Evolutionary conservation across 2,329 filamentous ascomycete species (phyloP).

Genomic region (Diplodia scrobiculata): DNA sequence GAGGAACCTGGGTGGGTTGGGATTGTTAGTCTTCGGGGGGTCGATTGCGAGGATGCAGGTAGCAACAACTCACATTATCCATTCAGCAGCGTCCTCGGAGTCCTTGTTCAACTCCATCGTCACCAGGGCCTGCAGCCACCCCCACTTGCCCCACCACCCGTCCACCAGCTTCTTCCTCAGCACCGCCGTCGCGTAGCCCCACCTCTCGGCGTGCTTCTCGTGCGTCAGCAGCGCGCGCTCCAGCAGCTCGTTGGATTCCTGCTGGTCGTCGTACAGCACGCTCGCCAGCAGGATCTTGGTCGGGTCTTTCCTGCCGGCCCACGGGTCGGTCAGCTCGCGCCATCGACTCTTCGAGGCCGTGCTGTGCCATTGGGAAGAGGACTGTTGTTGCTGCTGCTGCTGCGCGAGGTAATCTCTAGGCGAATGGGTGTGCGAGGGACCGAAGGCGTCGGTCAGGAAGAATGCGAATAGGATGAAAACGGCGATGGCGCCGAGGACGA

Average conservation of each 20-base stretch:
- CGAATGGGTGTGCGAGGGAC: background rate
- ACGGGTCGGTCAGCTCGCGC: slow-evolving; percentile 7
- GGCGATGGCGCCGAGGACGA: slow-evolving; percentile 9
- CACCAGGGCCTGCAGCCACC: slow-evolving; percentile 37
- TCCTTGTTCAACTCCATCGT: slow-evolving; percentile 38
- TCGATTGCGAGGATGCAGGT: too few species aligned
- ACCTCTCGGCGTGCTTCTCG: slow-evolving; percentile 39
- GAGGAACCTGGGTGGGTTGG: slow-evolving; percentile 31
- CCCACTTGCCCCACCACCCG: slow-evolving; percentile 44
- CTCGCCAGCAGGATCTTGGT: slow-evolving; percentile 31
- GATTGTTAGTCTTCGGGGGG: background rate
- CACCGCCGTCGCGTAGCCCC: slow-evolving; percentile 44
- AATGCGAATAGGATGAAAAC: slow-evolving; percentile 7
- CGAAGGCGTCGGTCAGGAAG: background rate
- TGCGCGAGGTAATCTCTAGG: background rate
- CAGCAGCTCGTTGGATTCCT: slow-evolving; percentile 35
- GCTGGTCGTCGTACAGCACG: slow-evolving; percentile 29
- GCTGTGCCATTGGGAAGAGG: background rate
- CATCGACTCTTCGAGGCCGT: background rate
- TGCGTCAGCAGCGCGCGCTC: slow-evolving; percentile 45
- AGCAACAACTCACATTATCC: slow-evolving; percentile 36
- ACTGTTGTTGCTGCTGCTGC: background rate
- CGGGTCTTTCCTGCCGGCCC: slow-evolving; percentile 1
- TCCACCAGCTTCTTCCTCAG: slow-evolving; percentile 40
- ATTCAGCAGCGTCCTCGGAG: slow-evolving; percentile 34